These are phyloP conservation scores for Coccomyxa subellipsoidea DNA, from an alignment of 163 green algal genomes.

Conservation along the genomic window DNA sequence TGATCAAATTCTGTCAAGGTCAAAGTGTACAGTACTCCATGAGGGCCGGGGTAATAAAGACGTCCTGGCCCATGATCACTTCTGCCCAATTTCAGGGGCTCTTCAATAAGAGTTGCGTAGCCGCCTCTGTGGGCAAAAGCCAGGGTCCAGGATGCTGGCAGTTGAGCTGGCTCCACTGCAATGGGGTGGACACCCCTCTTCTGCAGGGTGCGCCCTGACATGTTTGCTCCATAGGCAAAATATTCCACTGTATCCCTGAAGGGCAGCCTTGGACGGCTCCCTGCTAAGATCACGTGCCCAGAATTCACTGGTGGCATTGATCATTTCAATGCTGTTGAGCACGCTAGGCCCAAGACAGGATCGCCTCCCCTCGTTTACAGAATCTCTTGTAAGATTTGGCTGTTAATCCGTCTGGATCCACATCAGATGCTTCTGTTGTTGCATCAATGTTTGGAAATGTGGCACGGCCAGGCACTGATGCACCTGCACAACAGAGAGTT, in stretches of 20 bases:
- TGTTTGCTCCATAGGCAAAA: conserved; percentile 9
- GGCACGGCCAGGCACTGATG: no score
- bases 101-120: neutral
- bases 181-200: neutral
- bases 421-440: no score
- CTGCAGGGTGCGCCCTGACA: neutral
- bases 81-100: neutral
- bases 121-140: neutral
- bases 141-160: neutral
- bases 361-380: no score
- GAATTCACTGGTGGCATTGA: neutral
- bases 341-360: no score
- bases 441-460: no score
- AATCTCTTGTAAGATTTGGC: no score
- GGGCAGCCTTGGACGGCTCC: neutral
- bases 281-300: no score
- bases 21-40: neutral
- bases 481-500: no score
- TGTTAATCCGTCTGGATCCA: no score
- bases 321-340: no score
- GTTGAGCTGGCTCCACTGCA: neutral
- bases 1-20: neutral
- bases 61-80: neutral
- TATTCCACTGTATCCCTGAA: neutral
- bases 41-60: neutral